Conservation (phyloP, 139 green algal genomes). For the Tetradesmus lagerheimii region DNA sequence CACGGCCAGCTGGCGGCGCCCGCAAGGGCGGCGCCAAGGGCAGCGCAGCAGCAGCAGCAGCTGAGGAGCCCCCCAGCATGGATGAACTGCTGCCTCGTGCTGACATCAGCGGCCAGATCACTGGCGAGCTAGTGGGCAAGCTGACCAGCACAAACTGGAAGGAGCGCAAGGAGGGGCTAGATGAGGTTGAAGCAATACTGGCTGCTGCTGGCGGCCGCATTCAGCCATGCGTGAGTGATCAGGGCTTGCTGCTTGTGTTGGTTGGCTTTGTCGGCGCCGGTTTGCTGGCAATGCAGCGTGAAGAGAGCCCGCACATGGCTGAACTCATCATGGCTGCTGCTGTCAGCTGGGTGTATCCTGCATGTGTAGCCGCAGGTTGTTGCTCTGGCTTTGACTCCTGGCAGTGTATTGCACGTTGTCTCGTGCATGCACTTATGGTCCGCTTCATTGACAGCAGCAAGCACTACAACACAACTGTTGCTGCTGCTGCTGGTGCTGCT, state of each 20-base stretch:
- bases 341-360: no score
- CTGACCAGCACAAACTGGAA: constrained; percentile 92
- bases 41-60: constrained; percentile 34
- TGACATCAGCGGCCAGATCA: constrained; percentile 83
- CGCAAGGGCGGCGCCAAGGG: constrained; percentile 8
- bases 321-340: no score
- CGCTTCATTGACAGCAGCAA: no score
- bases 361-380: no score
- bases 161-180: constrained; percentile 88
- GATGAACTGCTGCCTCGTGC: constrained; percentile 84
- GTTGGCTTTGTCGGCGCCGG: no score
- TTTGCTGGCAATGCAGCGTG: no score
- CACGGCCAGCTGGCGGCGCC: constrained; percentile 8
- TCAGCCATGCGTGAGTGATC: not conserved
- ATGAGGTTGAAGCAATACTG: constrained; percentile 83
- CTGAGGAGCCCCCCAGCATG: constrained; percentile 53
- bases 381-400: no score
- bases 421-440: no score
- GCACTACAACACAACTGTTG: not conserved
- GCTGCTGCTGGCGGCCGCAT: constrained; percentile 68
- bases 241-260: no score
- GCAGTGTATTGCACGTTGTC: no score
- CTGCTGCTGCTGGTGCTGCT: no score
- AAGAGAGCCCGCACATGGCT: no score
- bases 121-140: constrained; percentile 61